Conservation (phyloP, 2,329 filamentous ascomycete genomes). For the Penicillium sumatraense region DNA sequence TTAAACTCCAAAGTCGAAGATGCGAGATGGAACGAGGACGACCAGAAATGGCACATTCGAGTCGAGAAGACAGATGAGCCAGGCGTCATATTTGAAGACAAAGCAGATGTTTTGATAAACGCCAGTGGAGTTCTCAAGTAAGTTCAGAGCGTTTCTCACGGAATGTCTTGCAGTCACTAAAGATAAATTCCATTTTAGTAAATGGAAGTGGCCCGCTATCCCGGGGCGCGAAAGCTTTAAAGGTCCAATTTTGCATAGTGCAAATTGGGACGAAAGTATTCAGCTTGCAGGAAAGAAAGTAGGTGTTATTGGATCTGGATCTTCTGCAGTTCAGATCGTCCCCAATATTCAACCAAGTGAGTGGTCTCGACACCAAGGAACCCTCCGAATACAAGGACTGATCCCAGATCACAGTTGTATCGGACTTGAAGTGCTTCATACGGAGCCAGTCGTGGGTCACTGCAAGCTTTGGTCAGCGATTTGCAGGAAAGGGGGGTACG, state of each 20-base stretch:
- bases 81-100: slow-evolving; percentile 10
- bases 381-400: no score
- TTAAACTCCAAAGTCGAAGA: slow-evolving; percentile 30
- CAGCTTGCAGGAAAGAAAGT: slow-evolving; percentile 49
- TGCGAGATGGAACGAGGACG: slow-evolving; percentile 34
- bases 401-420: slow-evolving; percentile 1
- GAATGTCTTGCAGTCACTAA: no score
- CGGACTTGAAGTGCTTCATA: slow-evolving; percentile 14
- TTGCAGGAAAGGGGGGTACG: slow-evolving; percentile 24
- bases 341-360: slow-evolving; percentile 25
- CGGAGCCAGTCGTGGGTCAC: slow-evolving; percentile 18
- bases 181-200: slow-evolving; percentile 9
- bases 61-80: slow-evolving; percentile 19
- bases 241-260: slow-evolving; percentile 13
- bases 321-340: slow-evolving; percentile 30
- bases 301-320: slow-evolving; percentile 27
- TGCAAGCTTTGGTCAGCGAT: slow-evolving; percentile 21
- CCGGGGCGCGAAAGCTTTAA: slow-evolving; percentile 10
- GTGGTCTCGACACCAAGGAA: background rate
- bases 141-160: no score
- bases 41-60: slow-evolving; percentile 33
- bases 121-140: slow-evolving; percentile 18
- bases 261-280: slow-evolving; percentile 39
- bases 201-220: slow-evolving; percentile 20
- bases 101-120: slow-evolving; percentile 15